A percentile compares a stretch with the other conserved stretches of the same genome.
These are phyloP conservation scores for Chaetomium cochliodes DNA, from an alignment of 495 filamentous ascomycete species.

Conservation along the genomic window DNA sequence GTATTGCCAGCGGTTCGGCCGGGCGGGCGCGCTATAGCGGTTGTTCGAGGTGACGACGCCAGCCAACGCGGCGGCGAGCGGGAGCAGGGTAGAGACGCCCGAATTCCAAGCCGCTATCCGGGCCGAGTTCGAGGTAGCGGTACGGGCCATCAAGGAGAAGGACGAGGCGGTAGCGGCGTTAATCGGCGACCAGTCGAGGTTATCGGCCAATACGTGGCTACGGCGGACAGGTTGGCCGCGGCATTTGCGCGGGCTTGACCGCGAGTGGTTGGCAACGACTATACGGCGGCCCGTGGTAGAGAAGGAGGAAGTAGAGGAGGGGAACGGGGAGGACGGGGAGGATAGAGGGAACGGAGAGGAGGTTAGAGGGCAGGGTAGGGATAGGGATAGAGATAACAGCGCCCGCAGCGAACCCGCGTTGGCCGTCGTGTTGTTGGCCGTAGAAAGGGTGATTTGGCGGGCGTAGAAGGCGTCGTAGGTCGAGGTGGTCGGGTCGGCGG, in stretches of 20 bases:
- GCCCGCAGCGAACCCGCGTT: neutral
- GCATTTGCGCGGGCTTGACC: conserved; percentile 4
- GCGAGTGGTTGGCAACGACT: conserved; percentile 3
- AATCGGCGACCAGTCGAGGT: conserved; percentile 5
- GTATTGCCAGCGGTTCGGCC: conserved; percentile 1
- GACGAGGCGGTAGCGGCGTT: neutral
- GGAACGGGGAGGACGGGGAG: neutral
- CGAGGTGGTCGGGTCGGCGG: conserved; percentile 6
- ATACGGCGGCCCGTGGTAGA: neutral
- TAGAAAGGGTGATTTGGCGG: conserved; percentile 9
- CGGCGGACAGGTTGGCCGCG: conserved; percentile 4
- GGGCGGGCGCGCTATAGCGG: neutral
- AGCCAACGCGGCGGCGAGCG: too few species aligned
- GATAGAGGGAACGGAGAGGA: neutral
- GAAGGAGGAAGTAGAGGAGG: neutral
- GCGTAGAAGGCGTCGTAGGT: conserved; percentile 3
- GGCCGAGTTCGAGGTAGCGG: neutral
- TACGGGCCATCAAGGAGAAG: neutral
- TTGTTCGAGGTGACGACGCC: neutral
- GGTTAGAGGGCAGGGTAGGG: neutral
- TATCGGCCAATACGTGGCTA: conserved; percentile 2
- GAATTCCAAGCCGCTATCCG: neutral
- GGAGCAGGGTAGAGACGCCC: too few species aligned
- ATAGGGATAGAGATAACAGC: neutral
- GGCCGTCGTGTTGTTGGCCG: neutral